Percentiles rank a stretch among this genome's conserved stretches.
phyloP scores from a whole-genome alignment of 176 grass and related monocot species.

The barley (Hordeum vulgare) region MorexV3_pseudomolecules_assembly NC_058520.1:558035346-558035845 shows the following conservation, averaged over 20 bases:
- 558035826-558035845: conserved; percentile 76
- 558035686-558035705: conserved; percentile 86
- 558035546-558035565: conserved; percentile 7
- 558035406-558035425: conserved; percentile 17
- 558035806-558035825: conserved; percentile 90
- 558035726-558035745: conserved; percentile 78
- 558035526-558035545: conserved; percentile 22
- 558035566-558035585: conserved; percentile 39
- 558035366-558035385: conserved; percentile 10
- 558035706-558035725: conserved; percentile 79
- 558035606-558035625: conserved; percentile 47
- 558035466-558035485: conserved; percentile 36
- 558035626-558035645: conserved; percentile 33
- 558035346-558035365: background rate
- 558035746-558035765: conserved; percentile 90
- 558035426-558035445: background rate
- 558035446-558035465: conserved; percentile 14
- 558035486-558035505: conserved; percentile 36
- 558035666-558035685: conserved; percentile 60
- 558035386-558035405: conserved; percentile 20
- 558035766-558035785: conserved; percentile 78
- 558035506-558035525: conserved; percentile 18
- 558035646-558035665: conserved; percentile 60
- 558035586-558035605: conserved; percentile 42
- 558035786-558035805: conserved; percentile 78